Base-by-base conservation (phyloP, 2,329 filamentous ascomycete genomes). In the Aureobasidium sp. region DNA sequence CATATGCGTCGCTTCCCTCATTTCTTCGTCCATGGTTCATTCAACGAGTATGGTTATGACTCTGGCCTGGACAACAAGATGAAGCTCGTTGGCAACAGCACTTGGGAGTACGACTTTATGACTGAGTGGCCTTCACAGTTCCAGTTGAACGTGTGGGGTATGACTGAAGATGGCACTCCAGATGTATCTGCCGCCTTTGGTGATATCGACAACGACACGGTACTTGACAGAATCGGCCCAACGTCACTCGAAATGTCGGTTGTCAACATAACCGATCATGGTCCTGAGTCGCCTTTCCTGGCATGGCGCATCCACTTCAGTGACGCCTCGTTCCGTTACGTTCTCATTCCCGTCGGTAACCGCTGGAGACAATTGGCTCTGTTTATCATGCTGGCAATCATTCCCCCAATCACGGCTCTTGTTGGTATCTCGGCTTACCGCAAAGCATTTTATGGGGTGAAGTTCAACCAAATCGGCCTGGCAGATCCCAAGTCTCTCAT, bases 111-210 rank as follows among this genome's bases (percentile, higher is more conserved):
- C 66, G 77, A 84, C 65, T 84, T 87, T 64, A 81, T 86, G 78
- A 77, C 79, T 2, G 85, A 88, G 68, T 88, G 84, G 81, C 86
- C 86, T 4, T 80, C 82, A 2, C 74, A 80, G 49, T 80, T 84
- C 63, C 84, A 87, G 68, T 73, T 87, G 63, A 88, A 87, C 66
- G 78, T 86, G 6, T 88, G 86, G 85, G 86, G 85, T 60, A 84
- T 87, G 70, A 85, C 87, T 67, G 79, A 80, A 0, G 80, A 87
- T 70, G 84, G 84, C n/a, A 74, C 81, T 65, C 85, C 85, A 0
- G 85, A 88, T 70, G 78, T 84, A 63, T 80, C 80, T 11, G 79
- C 77, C 57, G 80, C 85, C 1, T 82, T 80, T 64, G 86, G 86
- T 34, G 85, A 88, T 69, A 79, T 85, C n/a, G 82, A 88, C 68